Evolutionary conservation across 2,329 filamentous ascomycete species (phyloP), one percentile per base, ranked within the genome.

Genomic region (Scedosporium minutisporum): DNA sequence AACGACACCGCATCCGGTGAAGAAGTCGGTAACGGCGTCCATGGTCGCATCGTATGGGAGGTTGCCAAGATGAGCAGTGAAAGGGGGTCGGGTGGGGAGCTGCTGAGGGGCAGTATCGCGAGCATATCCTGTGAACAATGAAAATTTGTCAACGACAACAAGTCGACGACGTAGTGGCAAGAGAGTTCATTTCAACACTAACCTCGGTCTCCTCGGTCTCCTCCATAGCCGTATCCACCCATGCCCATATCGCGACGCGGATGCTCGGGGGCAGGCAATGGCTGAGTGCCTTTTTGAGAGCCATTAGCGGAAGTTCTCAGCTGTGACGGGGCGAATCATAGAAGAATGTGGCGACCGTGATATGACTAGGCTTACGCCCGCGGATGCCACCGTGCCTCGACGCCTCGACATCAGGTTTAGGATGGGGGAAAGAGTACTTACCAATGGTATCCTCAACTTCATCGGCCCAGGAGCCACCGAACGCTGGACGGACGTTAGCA

Each of bases 61-160:
- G 74, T 99, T 99, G 71, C 95, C 95, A 65, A 99, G 83, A 78
- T 99, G 95, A 66, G 93, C 93, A 64, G 95, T 99, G 77, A 87
- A 99, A 12, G 95, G 95, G 64, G 96, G 95, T 78, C 91, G 93
- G 66, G 90, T 89, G 63, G 95, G 95, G 62, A 99, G 85, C 62
- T 74, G 73, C 68, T 77, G 75, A 27, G 93, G 93, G 63, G 91
- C 85, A 69, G 87, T 82, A 72, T 96, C 91, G 74, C 91, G 89
- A 66, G 81, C 78, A 70, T 85, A 89, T 67, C 80, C 84, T 86
- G 60, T 44, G 61, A 27, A 61, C 33, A 14, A 38, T 6, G 33
- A 33, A 18, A 10, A 59, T 27, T 27, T 23, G 41, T 53, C 16
- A 59, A 14, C 38, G 33, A 38, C 33, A 38, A 38, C 33, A 10